phyloP scores from a whole-genome alignment of 371 early-diverging fungal genomes.

The Circinella umbellata region DNA sequence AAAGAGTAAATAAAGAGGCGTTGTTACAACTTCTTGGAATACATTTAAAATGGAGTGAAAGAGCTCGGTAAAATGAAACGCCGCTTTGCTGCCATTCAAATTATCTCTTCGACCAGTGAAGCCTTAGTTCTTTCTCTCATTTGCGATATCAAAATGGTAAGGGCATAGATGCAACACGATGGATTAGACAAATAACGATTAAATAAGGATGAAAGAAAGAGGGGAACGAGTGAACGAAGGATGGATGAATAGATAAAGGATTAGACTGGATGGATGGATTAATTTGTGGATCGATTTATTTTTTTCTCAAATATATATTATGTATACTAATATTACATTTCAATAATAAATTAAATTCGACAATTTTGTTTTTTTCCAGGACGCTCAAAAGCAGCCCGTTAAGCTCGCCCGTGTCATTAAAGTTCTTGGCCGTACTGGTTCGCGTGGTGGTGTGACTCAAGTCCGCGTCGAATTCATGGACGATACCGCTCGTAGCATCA shows the following conservation, averaged over 20 bases:
- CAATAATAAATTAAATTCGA: background rate
- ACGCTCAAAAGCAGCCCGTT: conserved; percentile 76
- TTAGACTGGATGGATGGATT: conserved; percentile 12
- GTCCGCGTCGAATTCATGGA: conserved; percentile 99
- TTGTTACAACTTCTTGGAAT: background rate
- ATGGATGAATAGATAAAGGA: conserved; percentile 10
- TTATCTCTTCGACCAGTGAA: background rate
- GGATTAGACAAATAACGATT: background rate
- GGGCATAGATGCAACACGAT: too few species aligned
- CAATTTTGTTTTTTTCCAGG: conserved; percentile 35
- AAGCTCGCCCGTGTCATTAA: conserved; percentile 95
- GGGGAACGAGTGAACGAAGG: background rate
- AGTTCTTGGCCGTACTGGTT: conserved; percentile 98
- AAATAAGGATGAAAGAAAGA: background rate
- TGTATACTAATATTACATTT: background rate
- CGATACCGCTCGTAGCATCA: conserved; percentile 93
- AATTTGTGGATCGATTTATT: conserved; percentile 5
- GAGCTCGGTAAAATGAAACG: too few species aligned
- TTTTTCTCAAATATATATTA: background rate
- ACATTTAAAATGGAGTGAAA: too few species aligned
- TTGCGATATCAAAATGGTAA: conserved; percentile 8
- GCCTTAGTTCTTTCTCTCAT: conserved; percentile 4
- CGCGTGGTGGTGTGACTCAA: conserved; percentile 98
- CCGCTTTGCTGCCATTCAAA: background rate
- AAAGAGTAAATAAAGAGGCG: too few species aligned